phyloP scores from a whole-genome alignment of 805 yeast genomes.

The Metschnikowia gelsemii region DNA sequence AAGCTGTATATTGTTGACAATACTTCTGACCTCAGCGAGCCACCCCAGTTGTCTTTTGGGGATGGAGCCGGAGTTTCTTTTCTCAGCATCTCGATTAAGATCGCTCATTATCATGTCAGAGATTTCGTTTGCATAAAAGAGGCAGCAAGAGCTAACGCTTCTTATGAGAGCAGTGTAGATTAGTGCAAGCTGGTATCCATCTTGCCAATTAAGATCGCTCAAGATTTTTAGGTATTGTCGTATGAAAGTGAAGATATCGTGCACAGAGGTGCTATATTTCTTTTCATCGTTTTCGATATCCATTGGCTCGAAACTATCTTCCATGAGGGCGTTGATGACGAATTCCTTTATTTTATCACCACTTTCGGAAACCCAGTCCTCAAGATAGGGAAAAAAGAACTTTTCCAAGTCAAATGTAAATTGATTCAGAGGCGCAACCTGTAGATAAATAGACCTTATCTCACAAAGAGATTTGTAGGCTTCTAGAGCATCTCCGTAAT shows the following conservation, averaged over 20 bases:
- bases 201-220: slow-evolving; percentile 61
- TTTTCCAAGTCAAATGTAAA: slow-evolving; percentile 58
- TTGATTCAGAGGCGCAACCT: slow-evolving; percentile 40
- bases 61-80: slow-evolving; percentile 7
- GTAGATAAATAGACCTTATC: slow-evolving; percentile 50
- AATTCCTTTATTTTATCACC: slow-evolving; percentile 46
- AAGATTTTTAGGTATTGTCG: slow-evolving; percentile 58
- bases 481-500: slow-evolving; percentile 57
- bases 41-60: slow-evolving; percentile 27
- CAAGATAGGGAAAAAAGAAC: slow-evolving; percentile 45
- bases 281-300: slow-evolving; percentile 41
- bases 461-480: slow-evolving; percentile 54
- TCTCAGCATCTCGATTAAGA: slow-evolving; percentile 35
- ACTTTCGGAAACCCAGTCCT: slow-evolving; percentile 45
- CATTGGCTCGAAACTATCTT: slow-evolving; percentile 57
- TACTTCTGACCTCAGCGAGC: slow-evolving; percentile 55
- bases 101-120: slow-evolving; percentile 43
- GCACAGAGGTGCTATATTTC: slow-evolving; percentile 58
- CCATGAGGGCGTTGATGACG: slow-evolving; percentile 53
- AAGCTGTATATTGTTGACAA: slow-evolving; percentile 42
- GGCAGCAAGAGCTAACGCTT: slow-evolving; percentile 60
- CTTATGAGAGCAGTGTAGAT: slow-evolving; percentile 60
- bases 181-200: slow-evolving; percentile 60
- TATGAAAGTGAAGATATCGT: slow-evolving; percentile 65
- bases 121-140: slow-evolving; percentile 46